These are phyloP conservation scores for Cyclotella choctawhatcheeana DNA, from an alignment of 108 stramenopile genomes.

Conservation along the genomic window DNA sequence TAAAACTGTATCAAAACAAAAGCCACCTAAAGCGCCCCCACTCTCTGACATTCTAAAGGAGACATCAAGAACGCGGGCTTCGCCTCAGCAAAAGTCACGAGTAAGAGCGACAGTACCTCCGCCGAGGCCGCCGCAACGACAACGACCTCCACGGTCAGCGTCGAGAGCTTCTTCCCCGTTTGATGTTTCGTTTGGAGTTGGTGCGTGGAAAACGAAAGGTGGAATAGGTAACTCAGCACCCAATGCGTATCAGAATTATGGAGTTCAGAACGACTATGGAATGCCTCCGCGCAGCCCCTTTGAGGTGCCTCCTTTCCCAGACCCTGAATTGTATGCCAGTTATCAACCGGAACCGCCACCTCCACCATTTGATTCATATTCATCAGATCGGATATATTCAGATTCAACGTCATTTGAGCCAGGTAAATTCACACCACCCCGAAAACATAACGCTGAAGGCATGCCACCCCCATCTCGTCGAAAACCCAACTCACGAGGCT, in stretches of 20 bases:
- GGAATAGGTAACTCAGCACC: slow-evolving; percentile 13
- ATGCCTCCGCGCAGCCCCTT: slow-evolving; percentile 16
- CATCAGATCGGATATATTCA: slow-evolving; percentile 1
- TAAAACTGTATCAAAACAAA: neutral
- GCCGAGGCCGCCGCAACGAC: slow-evolving; percentile 11
- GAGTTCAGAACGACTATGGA: neutral
- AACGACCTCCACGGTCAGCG: slow-evolving; percentile 37
- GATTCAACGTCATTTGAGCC: slow-evolving; percentile 45
- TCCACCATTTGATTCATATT: slow-evolving; percentile 8
- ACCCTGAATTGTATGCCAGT: neutral
- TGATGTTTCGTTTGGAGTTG: slow-evolving; percentile 36
- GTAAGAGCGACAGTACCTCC: slow-evolving; percentile 29
- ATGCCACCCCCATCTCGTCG: slow-evolving; percentile 29
- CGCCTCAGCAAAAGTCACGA: slow-evolving; percentile 10
- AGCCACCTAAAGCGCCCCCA: slow-evolving; percentile 16
- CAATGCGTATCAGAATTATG: neutral
- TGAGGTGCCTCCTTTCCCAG: slow-evolving; percentile 15
- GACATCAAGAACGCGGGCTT: slow-evolving; percentile 3
- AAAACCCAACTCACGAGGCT: slow-evolving; percentile 29
- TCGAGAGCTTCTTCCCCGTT: slow-evolving; percentile 23
- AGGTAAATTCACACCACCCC: slow-evolving; percentile 38
- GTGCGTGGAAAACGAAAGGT: slow-evolving; percentile 15
- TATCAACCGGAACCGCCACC: slow-evolving; percentile 7
- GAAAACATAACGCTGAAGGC: slow-evolving; percentile 29
- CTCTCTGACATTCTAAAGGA: slow-evolving; percentile 46